Evolutionary conservation across 1,139 yeast species (phyloP).

Genomic region (Hansenula sp.): DNA sequence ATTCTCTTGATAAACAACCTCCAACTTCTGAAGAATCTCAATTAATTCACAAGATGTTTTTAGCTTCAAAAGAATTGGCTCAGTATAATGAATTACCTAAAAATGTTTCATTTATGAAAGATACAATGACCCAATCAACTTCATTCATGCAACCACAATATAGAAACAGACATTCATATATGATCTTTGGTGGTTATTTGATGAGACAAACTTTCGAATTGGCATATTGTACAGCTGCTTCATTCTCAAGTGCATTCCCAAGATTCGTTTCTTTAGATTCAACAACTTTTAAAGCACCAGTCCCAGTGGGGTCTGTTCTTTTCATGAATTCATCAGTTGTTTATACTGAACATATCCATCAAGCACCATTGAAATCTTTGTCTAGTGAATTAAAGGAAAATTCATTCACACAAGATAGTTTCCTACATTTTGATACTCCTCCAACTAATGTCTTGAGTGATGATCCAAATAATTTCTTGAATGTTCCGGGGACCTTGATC

Average conservation of each 20-base stretch:
- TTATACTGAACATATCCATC: conserved; percentile 74
- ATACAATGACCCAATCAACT: conserved; percentile 69
- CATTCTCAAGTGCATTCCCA: conserved; percentile 79
- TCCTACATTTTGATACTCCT: conserved; percentile 47
- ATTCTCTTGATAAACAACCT: conserved; percentile 52
- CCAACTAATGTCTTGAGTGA: conserved; percentile 51
- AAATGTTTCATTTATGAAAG: conserved; percentile 61
- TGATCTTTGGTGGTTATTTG: conserved; percentile 92
- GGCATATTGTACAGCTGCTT: conserved; percentile 90
- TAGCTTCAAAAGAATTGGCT: conserved; percentile 46
- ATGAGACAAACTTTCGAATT: conserved; percentile 89
- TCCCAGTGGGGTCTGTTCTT: conserved; percentile 88
- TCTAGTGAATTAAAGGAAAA: conserved; percentile 20
- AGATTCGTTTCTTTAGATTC: conserved; percentile 87
- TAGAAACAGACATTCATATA: conserved; percentile 87
- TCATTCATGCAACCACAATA: conserved; percentile 95
- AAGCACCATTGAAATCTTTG: conserved; percentile 26
- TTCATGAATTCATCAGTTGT: conserved; percentile 79
- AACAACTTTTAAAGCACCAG: conserved; percentile 88
- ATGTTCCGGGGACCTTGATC: conserved; percentile 80
- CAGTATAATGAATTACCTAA: conserved; percentile 33
- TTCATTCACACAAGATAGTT: conserved; percentile 20
- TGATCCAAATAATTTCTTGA: conserved; percentile 56
- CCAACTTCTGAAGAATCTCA: conserved; percentile 72
- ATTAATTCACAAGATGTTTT: conserved; percentile 77